phyloP scores from a whole-genome alignment of 2,329 filamentous ascomycete species.

The Fusarium duplospermum region DNA sequence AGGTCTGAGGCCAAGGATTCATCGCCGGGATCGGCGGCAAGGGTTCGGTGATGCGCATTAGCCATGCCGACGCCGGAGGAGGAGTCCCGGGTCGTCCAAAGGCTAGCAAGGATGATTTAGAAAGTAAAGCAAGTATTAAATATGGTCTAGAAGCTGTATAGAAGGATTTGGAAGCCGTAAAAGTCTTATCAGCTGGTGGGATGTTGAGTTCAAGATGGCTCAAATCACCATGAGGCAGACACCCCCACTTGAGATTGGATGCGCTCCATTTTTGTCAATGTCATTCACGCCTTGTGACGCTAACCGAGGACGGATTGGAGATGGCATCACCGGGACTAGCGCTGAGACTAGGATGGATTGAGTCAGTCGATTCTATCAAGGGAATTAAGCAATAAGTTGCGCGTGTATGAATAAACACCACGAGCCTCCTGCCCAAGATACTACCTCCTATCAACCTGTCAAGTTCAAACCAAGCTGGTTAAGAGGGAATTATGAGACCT shows the following conservation, averaged over 20 bases:
- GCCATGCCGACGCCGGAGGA: not conserved
- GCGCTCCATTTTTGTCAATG: not conserved
- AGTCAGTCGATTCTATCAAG: not conserved
- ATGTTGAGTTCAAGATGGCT: not conserved
- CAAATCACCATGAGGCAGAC: not conserved
- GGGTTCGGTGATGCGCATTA: not conserved
- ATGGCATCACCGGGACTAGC: not conserved
- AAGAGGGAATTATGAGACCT: not conserved
- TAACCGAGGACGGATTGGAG: not conserved
- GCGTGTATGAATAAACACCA: not conserved
- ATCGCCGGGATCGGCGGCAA: not conserved
- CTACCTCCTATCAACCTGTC: not conserved
- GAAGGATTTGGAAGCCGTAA: not conserved
- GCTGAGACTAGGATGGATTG: not conserved
- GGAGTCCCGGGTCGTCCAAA: not conserved
- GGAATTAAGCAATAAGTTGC: not conserved
- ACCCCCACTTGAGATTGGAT: not conserved
- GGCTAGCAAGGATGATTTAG: not conserved
- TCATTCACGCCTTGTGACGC: not conserved
- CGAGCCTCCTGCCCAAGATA: not conserved
- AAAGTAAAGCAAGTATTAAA: not conserved
- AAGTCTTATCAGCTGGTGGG: not conserved
- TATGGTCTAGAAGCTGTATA: not conserved
- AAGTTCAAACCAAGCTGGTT: not conserved
- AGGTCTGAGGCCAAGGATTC: not conserved